phyloP scores from a whole-genome alignment of 139 green algal genomes.

The Volvox africanus region DNA sequence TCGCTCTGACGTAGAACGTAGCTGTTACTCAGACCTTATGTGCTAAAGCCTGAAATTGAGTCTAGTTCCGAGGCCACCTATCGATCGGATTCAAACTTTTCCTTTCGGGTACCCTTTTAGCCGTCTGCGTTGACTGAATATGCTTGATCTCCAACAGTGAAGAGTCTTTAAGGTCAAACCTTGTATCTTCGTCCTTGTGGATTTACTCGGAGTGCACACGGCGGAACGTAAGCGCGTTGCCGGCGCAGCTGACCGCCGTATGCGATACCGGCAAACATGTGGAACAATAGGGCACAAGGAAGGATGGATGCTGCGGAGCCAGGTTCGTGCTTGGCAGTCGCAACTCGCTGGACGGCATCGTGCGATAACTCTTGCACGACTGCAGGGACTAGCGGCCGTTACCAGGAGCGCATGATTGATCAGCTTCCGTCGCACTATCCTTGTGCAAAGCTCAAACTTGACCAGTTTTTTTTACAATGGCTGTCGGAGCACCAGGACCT shows the following conservation, averaged over 20 bases:
- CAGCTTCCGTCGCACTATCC: conserved; percentile 63
- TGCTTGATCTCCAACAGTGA: background rate
- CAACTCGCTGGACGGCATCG: background rate
- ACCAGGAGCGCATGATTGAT: conserved; percentile 50
- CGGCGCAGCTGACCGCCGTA: conserved; percentile 9
- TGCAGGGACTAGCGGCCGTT: conserved; percentile 36
- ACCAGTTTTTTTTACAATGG: conserved; percentile 98
- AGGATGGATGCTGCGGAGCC: conserved; percentile 11
- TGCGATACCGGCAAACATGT: conserved; percentile 18
- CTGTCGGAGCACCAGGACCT: conserved; percentile 93
- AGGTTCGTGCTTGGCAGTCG: background rate
- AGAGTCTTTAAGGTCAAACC: background rate
- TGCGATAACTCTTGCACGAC: background rate
- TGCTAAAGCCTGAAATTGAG: background rate
- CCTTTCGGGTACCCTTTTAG: background rate
- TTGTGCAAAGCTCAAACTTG: conserved; percentile 93
- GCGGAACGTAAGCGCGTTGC: background rate
- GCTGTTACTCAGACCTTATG: background rate
- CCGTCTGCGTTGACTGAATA: conserved; percentile 1
- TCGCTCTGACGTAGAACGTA: background rate
- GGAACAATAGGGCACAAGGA: conserved; percentile 18
- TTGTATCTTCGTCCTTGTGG: background rate
- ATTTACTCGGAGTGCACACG: background rate
- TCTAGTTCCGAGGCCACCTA: background rate
- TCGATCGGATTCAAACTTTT: conserved; percentile 10